Evolutionary conservation across 495 filamentous ascomycete species (phyloP), one percentile per base, ranked within the genome.

Genomic region (Xylaria intraflava): DNA sequence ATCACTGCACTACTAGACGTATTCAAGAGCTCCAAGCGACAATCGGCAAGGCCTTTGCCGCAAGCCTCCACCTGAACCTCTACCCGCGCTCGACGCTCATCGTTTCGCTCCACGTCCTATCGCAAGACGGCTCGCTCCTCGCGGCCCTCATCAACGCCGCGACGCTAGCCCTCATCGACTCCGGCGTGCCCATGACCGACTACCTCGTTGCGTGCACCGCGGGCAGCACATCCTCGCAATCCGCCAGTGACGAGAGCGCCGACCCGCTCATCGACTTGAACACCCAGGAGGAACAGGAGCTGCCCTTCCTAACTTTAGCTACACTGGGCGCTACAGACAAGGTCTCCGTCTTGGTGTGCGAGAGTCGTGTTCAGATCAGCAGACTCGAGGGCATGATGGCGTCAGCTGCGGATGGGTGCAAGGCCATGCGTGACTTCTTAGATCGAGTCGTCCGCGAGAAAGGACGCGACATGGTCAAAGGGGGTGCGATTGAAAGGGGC

Each of bases 201-300:
- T 91, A 96, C 61, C 77, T 97, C 0, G 80, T 79, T n/a, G 89
- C 90, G 10, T 94, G 89, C 68, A 95, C 90, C 9, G 83, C 86
- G 0, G 93, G 89, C 14, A 86, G 85, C 59, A 90, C 87, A 10
- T 79, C 76, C 0, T 81, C 80, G 17, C 83, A 83, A 31, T 76
- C 75, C 14, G 77, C 79, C n/a, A 73, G 74, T 33, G 85, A 87
- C 59, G 82, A 83, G 45, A 61, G 49, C n/a, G 82, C 89, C 2
- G 90, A 96, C 62, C 94, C 94, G 16, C 66, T 98, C 44, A 73
- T 98, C 43, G 93, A 98, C 71, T 67, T 96, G 30, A 96, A 94
- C 56, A 72, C 78, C 20, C 76, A 84, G 44, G 93, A 97, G 66
- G 93, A 97, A 68, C 82, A 85, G 60, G 93, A 98, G 66, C 72